phyloP scores from a whole-genome alignment of 73 alveolate species.

The Paraurostyla sp. region DNA sequence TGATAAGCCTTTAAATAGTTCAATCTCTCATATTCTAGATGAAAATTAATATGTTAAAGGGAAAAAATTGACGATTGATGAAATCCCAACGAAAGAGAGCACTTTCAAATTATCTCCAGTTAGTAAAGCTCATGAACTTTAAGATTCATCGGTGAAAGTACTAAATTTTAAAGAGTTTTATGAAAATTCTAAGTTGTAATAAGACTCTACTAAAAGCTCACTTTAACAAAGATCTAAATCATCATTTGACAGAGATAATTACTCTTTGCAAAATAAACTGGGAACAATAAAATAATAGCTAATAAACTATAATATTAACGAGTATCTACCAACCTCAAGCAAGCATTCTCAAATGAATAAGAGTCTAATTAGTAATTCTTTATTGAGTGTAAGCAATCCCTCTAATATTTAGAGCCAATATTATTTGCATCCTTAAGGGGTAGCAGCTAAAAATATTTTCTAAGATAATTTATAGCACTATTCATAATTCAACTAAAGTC shows the following conservation, averaged over 20 bases:
- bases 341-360: neutral
- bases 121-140: neutral
- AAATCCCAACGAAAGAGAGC: constrained; percentile 39
- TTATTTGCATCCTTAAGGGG: no score
- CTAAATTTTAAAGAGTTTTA: constrained; percentile 31
- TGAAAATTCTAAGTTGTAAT: constrained; percentile 16
- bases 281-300: neutral
- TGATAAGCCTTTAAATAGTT: neutral
- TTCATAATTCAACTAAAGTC: neutral
- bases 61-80: constrained; percentile 1
- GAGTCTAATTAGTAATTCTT: neutral
- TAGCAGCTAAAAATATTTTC: neutral
- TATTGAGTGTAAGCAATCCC: neutral
- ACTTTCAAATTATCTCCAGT: neutral
- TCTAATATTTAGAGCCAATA: neutral
- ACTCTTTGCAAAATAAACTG: neutral
- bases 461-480: neutral
- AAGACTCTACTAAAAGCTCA: neutral
- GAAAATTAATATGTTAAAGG: neutral
- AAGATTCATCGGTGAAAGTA: constrained; percentile 2
- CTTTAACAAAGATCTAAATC: constrained; percentile 7
- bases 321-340: neutral
- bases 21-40: neutral
- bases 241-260: neutral
- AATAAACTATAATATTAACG: constrained; percentile 30